These are phyloP conservation scores for Xanthoparmelia taractica DNA, from an alignment of 495 filamentous ascomycete species.

Conservation along the genomic window DNA sequence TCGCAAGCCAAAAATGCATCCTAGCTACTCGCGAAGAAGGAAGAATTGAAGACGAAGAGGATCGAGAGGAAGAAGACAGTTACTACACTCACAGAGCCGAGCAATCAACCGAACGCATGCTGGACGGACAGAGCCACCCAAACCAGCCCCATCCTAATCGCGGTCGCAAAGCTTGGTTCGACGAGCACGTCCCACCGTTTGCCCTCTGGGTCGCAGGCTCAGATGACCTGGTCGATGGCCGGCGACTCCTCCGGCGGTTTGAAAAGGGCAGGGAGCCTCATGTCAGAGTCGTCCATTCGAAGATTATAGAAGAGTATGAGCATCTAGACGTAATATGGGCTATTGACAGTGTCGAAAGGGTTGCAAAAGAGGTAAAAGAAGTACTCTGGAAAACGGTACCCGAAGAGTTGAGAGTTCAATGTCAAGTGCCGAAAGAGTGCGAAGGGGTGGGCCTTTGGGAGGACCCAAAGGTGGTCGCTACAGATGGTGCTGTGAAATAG, in stretches of 20 bases:
- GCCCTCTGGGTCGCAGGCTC: constrained; percentile 82
- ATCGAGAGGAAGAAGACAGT: constrained; percentile 28
- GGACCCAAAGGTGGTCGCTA: neutral
- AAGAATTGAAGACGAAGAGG: constrained; percentile 55
- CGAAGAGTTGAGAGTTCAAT: constrained; percentile 18
- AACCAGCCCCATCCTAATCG: constrained; percentile 1
- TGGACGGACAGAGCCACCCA: constrained; percentile 1
- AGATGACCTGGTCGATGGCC: constrained; percentile 79
- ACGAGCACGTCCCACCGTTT: constrained; percentile 69
- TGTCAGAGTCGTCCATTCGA: constrained; percentile 70
- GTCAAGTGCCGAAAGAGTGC: neutral
- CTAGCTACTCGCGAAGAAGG: constrained; percentile 66
- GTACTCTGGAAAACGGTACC: constrained; percentile 71
- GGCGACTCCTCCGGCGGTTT: constrained; percentile 63
- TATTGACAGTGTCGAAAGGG: constrained; percentile 77
- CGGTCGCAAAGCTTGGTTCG: constrained; percentile 65
- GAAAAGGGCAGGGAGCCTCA: constrained; percentile 73
- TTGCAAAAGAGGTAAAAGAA: constrained; percentile 72
- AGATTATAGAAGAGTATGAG: constrained; percentile 84
- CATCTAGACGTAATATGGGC: constrained; percentile 97
- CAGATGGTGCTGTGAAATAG: neutral
- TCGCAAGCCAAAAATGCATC: constrained; percentile 87
- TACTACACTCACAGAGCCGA: constrained; percentile 23
- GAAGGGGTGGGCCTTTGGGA: neutral
- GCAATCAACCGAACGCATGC: constrained; percentile 12